These are phyloP conservation scores for Hypoxylon rickii DNA, from an alignment of 495 filamentous ascomycete species.

Conservation along the genomic window DNA sequence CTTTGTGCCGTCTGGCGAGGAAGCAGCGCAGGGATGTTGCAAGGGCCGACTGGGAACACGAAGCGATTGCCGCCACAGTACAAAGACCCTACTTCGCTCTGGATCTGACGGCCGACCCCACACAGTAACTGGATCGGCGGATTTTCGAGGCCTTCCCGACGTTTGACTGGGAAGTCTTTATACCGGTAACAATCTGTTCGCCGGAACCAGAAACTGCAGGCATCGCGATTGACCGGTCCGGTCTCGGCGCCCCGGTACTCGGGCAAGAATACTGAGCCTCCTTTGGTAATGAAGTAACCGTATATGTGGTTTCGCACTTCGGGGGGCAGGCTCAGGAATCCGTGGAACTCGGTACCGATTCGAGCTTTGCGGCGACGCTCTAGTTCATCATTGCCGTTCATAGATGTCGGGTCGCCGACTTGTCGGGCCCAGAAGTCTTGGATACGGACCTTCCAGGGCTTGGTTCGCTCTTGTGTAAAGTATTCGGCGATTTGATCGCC, in stretches of 20 bases:
- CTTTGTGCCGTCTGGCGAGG: neutral
- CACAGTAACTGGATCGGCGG: neutral
- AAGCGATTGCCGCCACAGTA: constrained; percentile 9
- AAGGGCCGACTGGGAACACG: neutral
- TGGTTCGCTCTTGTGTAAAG: neutral
- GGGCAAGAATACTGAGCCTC: neutral
- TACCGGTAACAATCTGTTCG: too few relatives aligned
- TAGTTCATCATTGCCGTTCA: neutral
- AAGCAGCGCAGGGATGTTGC: neutral
- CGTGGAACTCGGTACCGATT: neutral
- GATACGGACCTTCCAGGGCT: neutral
- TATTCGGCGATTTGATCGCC: neutral
- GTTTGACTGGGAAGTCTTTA: too few relatives aligned
- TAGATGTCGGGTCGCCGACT: neutral
- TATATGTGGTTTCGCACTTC: constrained; percentile 10
- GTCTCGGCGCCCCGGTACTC: neutral
- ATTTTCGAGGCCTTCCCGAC: too few relatives aligned
- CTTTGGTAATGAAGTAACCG: neutral
- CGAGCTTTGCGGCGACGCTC: neutral
- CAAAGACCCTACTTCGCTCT: neutral
- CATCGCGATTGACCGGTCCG: too few relatives aligned
- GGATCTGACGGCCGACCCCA: neutral
- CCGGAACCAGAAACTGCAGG: too few relatives aligned
- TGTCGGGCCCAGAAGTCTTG: neutral
- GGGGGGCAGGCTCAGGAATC: neutral